These are phyloP conservation scores for Diplodia seriata DNA, from an alignment of 2,329 filamentous ascomycete genomes.

Conservation along the genomic window DNA sequence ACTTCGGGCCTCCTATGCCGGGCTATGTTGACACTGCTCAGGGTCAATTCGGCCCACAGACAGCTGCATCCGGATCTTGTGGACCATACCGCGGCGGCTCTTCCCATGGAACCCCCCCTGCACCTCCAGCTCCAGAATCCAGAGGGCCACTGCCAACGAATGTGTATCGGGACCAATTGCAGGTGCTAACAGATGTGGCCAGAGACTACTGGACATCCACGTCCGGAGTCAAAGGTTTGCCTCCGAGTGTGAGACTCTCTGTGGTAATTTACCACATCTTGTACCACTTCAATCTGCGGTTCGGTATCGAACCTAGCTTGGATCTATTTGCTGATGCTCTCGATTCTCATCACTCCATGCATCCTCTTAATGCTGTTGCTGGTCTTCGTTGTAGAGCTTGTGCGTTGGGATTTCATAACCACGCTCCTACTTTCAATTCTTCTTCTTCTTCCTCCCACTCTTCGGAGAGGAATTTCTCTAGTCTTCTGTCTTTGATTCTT, in stretches of 20 bases:
- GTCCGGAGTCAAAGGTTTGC: conserved; percentile 65
- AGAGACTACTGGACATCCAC: conserved; percentile 69
- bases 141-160: conserved; percentile 35
- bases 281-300: conserved; percentile 64
- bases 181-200: conserved; percentile 56
- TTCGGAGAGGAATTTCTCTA: conserved; percentile 50
- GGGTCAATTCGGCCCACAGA: conserved; percentile 35
- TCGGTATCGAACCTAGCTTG: conserved; percentile 64
- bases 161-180: conserved; percentile 50
- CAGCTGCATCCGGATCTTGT: conserved; percentile 16
- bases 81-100: conserved; percentile 21
- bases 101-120: conserved; percentile 13
- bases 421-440: conserved; percentile 39
- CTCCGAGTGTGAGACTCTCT: conserved; percentile 67
- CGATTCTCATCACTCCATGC: conserved; percentile 50
- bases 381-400: conserved; percentile 55
- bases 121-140: conserved; percentile 5
- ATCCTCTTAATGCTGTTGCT: conserved; percentile 52
- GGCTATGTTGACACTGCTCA: conserved; percentile 32
- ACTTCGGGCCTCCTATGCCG: conserved; percentile 31
- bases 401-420: conserved; percentile 41
- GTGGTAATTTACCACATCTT: conserved; percentile 69
- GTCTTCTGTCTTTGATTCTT: conserved; percentile 63
- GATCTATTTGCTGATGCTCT: conserved; percentile 60
- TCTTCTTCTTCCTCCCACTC: conserved; percentile 47